phyloP scores from a whole-genome alignment of 176 grass and related monocot genomes.

The Secale cereale region DNA sequence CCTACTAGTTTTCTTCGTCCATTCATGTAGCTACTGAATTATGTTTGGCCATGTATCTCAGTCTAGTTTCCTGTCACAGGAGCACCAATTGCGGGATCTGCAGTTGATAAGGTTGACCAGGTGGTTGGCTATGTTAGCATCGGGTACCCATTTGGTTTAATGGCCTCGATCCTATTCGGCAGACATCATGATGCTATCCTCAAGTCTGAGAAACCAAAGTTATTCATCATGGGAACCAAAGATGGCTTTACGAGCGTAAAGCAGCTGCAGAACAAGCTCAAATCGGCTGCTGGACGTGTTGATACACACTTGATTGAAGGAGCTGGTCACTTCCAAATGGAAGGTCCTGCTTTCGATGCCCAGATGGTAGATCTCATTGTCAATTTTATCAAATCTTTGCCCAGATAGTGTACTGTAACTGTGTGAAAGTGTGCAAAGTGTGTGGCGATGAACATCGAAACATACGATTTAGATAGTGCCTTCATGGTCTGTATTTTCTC shows the following conservation, averaged over 20 bases:
- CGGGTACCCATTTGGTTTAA: slow-evolving; percentile 82
- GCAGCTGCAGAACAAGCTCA: slow-evolving; percentile 85
- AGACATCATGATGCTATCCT: slow-evolving; percentile 87
- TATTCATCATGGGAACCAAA: slow-evolving; percentile 96
- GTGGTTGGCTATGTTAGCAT: slow-evolving; percentile 85
- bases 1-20: neutral
- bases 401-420: slow-evolving; percentile 24
- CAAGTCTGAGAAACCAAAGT: slow-evolving; percentile 66
- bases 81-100: slow-evolving; percentile 78
- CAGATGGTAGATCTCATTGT: slow-evolving; percentile 71
- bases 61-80: slow-evolving; percentile 43
- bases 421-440: neutral
- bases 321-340: slow-evolving; percentile 90
- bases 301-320: slow-evolving; percentile 91
- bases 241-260: slow-evolving; percentile 94
- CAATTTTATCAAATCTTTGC: slow-evolving; percentile 66
- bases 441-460: neutral
- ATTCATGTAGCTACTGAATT: neutral
- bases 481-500: slow-evolving; percentile 26
- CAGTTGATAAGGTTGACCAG: slow-evolving; percentile 83
- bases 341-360: slow-evolving; percentile 85
- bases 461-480: slow-evolving; percentile 15
- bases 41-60: slow-evolving; percentile 30
- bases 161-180: slow-evolving; percentile 84
- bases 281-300: slow-evolving; percentile 55